These are phyloP conservation scores for Trypanosoma congolense DNA, from an alignment of 208 protist genomes.

Conservation along the genomic window DNA sequence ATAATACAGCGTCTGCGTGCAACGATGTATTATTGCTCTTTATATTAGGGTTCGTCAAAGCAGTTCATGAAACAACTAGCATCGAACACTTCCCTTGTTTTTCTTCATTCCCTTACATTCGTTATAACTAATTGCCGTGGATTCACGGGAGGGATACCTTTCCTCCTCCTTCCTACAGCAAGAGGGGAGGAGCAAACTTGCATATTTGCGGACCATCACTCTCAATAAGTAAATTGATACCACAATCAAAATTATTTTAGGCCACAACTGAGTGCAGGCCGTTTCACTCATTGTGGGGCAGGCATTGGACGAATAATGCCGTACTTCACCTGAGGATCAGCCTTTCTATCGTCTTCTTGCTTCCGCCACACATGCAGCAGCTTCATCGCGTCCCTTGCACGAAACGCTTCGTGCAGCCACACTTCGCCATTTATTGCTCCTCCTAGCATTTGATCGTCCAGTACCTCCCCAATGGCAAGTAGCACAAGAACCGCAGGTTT, in stretches of 20 bases:
- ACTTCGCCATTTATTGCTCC: constrained; percentile 38
- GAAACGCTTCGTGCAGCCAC: constrained; percentile 34
- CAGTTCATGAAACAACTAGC: too few species aligned
- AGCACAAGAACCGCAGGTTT: constrained; percentile 36
- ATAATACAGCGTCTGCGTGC: too few species aligned
- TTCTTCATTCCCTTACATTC: too few species aligned
- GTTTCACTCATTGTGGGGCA: constrained; percentile 2
- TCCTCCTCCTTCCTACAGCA: too few species aligned
- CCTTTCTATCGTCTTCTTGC: constrained; percentile 19
- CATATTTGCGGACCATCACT: too few species aligned
- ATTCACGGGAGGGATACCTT: too few species aligned
- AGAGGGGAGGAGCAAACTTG: too few species aligned
- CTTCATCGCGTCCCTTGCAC: constrained; percentile 24
- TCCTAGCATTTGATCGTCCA: constrained; percentile 35
- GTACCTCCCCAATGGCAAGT: constrained; percentile 45
- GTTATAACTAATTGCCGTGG: too few species aligned
- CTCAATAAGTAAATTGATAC: background rate
- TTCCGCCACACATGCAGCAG: constrained; percentile 28
- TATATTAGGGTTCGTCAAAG: too few species aligned
- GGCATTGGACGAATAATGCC: constrained; percentile 38
- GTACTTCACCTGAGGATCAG: constrained; percentile 43
- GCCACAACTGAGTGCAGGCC: background rate
- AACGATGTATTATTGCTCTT: too few species aligned
- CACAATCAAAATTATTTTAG: constrained; percentile 5
- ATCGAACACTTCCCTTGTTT: too few species aligned